Evolutionary conservation across 345 rosid genomes (phyloP).

Genomic region (Eucalyptus guilfoylei): DNA sequence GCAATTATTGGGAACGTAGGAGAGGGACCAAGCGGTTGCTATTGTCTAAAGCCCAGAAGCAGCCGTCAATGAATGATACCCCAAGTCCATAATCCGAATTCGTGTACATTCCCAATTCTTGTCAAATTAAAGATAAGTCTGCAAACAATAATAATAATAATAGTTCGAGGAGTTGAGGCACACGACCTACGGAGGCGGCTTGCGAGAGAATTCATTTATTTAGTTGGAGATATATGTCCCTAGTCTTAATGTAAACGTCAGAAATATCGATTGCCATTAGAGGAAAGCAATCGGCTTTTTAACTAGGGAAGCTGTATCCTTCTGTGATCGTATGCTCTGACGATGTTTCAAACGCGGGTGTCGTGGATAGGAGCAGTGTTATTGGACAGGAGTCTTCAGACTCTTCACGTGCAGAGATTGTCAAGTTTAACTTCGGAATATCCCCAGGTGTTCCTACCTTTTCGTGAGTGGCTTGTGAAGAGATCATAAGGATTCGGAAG

Average conservation of each 20-base stretch:
- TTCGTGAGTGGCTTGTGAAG: background rate
- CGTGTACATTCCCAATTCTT: background rate
- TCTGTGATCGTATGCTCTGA: background rate
- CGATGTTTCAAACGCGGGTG: background rate
- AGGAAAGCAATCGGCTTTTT: background rate
- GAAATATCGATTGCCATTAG: background rate
- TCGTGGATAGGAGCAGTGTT: background rate
- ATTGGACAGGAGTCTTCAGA: background rate
- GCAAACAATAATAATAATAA: background rate
- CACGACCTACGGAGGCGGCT: background rate
- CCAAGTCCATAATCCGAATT: background rate
- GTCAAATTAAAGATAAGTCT: background rate
- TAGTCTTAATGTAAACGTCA: background rate
- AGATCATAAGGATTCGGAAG: background rate
- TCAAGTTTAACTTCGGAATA: background rate
- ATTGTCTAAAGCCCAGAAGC: background rate
- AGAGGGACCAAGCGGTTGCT: background rate
- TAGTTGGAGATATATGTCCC: background rate
- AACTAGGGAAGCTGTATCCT: background rate
- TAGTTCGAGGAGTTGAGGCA: background rate
- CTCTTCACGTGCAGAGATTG: background rate
- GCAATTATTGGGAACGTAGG: background rate
- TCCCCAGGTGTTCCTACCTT: background rate
- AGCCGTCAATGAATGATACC: background rate
- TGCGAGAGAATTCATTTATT: background rate